Conservation (phyloP, 208 protist species). For the Trypanosoma melophagium region DNA sequence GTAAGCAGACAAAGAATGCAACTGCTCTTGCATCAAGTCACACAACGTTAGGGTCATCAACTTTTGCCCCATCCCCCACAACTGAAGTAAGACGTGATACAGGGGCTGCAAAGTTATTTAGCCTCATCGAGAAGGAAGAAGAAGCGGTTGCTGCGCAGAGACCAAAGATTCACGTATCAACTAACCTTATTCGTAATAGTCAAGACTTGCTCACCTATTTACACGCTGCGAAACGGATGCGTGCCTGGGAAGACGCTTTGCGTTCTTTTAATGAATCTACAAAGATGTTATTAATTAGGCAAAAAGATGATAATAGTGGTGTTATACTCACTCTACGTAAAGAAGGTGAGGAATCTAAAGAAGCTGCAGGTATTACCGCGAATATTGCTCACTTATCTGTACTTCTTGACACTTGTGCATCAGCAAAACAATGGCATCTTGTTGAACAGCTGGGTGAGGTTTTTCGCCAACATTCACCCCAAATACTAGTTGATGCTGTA, state of each 20-base stretch:
- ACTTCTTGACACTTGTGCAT: constrained; percentile 58
- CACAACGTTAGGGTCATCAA: not conserved
- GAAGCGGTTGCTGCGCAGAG: constrained; percentile 34
- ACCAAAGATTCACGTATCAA: constrained; percentile 40
- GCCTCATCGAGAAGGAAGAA: constrained; percentile 67
- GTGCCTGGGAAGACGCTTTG: constrained; percentile 75
- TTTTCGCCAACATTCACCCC: constrained; percentile 41
- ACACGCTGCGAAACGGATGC: constrained; percentile 44
- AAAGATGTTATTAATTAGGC: constrained; percentile 15
- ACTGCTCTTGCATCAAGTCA: not conserved
- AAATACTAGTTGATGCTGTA: constrained; percentile 37
- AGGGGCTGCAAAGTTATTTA: constrained; percentile 41
- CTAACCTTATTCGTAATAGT: constrained; percentile 57
- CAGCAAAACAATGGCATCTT: constrained; percentile 47
- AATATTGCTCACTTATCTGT: constrained; percentile 46
- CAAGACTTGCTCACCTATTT: constrained; percentile 72
- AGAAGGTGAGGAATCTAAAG: not conserved
- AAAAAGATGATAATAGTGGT: constrained; percentile 1
- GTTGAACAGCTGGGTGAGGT: constrained; percentile 43
- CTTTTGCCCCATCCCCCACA: not conserved
- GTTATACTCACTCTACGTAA: constrained; percentile 7
- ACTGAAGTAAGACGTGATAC: not conserved
- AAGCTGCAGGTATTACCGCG: constrained; percentile 32
- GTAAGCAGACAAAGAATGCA: constrained; percentile 27
- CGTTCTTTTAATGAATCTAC: constrained; percentile 50